Evolutionary conservation across 1,284 basidiomycete species (phyloP), one percentile per base, ranked within the genome.

Genomic region (Apiotrichum akiyoshidainum): DNA sequence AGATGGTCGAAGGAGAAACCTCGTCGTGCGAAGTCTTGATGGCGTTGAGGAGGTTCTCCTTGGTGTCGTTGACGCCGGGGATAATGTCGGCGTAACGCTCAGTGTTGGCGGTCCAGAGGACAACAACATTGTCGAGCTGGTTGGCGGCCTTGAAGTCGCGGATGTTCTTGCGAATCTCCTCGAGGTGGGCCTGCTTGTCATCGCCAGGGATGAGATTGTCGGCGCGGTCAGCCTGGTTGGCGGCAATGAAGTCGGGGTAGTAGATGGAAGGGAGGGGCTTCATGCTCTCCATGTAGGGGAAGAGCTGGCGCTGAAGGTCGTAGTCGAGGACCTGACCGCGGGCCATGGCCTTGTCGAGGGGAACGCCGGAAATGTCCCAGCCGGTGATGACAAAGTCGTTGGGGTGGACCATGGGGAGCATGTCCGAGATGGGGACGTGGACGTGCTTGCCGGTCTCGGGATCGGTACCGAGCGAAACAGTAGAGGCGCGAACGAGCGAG

Each of bases 21-120:
- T 99, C 95, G 17, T 84, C 82, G 81, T 98, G 94, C 44, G 90
- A 92, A 26, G 78, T 65, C 79, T 89, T 85, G 82, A 99, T 91
- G 9, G 92, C 81, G 51, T 83, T 81, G 67, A 99, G 86, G 53
- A 99, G 80, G 76, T 89, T 89, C 69, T 91, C 89, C 16, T 92
- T 89, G 16, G 93, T 94, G 79, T 99, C 95, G 79, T 99, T 98
- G 68, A 98, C 86, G 52, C 95, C 94, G 16, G 90, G 83, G 73
- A 98, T 86, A 78, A 99, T 87, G 67, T 93, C 90, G 72, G 90
- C 88, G 85, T 95, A 99, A 63, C 95, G 89, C 83, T 99, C 95
- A 41, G 95, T 99, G 83, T 99, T 98, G 75, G 95, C 95, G 35
- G 93, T 96, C 93, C 93, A 97, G 82, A 96, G 94, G 59, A 96